Conservation (phyloP, 768 basidiomycete genomes). For the Podaxis carcinomalis region DNA sequence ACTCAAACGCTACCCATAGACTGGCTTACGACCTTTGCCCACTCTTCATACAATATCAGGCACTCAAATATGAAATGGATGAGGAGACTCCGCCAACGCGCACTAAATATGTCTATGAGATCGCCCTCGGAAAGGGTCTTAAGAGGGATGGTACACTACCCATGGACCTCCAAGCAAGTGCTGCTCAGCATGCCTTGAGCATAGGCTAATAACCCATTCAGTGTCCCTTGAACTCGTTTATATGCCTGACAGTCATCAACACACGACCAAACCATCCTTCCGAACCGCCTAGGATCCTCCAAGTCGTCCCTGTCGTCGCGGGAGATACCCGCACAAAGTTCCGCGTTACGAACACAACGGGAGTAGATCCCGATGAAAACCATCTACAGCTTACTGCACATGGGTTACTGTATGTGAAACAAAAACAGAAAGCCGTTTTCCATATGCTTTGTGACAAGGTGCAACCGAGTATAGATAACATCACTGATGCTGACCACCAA, state of each 20-base stretch:
- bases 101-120: slow-evolving; percentile 23
- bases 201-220: slow-evolving; percentile 17
- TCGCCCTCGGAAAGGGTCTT: slow-evolving; percentile 21
- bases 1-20: neutral
- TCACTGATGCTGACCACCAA: neutral
- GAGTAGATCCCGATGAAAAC: slow-evolving; percentile 12
- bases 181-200: neutral
- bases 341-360: slow-evolving; percentile 12
- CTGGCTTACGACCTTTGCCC: slow-evolving; percentile 24
- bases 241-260: slow-evolving; percentile 27
- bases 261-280: slow-evolving; percentile 28
- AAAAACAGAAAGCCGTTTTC: slow-evolving; percentile 26
- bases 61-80: slow-evolving; percentile 9
- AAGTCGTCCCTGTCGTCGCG: slow-evolving; percentile 28
- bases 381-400: slow-evolving; percentile 27
- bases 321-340: slow-evolving; percentile 16
- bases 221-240: slow-evolving; percentile 28
- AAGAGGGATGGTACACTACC: slow-evolving; percentile 25
- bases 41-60: slow-evolving; percentile 13
- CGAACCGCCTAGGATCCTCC: slow-evolving; percentile 28
- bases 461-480: neutral
- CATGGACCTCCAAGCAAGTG: slow-evolving; percentile 24
- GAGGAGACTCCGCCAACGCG: slow-evolving; percentile 28
- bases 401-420: slow-evolving; percentile 23
- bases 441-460: slow-evolving; percentile 25